Evolutionary conservation across 2,329 filamentous ascomycete species (phyloP).

Genomic region (Chaetomiaceae sp.): DNA sequence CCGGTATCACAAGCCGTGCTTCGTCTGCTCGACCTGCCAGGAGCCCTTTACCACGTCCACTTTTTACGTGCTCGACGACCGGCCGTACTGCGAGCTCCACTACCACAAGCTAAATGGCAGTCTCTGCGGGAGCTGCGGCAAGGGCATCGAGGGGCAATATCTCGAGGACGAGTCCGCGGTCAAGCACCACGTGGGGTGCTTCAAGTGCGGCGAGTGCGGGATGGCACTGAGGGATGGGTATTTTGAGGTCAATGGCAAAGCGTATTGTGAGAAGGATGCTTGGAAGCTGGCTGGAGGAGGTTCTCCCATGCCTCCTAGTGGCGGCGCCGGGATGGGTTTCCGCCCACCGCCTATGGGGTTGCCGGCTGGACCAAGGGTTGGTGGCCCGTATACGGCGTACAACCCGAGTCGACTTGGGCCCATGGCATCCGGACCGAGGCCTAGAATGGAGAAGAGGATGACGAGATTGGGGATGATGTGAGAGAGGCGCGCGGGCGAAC

Average conservation of each 20-base stretch:
- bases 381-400: slow-evolving; percentile 2
- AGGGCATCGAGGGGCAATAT: slow-evolving; percentile 90
- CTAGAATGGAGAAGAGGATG: slow-evolving; percentile 59
- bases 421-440: slow-evolving; percentile 36
- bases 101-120: slow-evolving; percentile 91
- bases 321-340: slow-evolving; percentile 25
- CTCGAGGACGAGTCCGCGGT: slow-evolving; percentile 71
- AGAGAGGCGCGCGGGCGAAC: no score
- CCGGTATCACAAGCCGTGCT: slow-evolving; percentile 91
- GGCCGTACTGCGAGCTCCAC: slow-evolving; percentile 85
- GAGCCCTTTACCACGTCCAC: slow-evolving; percentile 79
- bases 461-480: slow-evolving; percentile 57
- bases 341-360: slow-evolving; percentile 28
- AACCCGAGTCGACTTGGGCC: slow-evolving; percentile 33
- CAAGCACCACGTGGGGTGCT: slow-evolving; percentile 85
- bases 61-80: slow-evolving; percentile 86
- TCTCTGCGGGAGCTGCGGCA: slow-evolving; percentile 72
- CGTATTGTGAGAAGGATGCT: slow-evolving; percentile 86
- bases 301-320: no score
- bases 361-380: slow-evolving; percentile 13
- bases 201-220: slow-evolving; percentile 77
- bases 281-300: slow-evolving; percentile 45
- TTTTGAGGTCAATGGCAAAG: slow-evolving; percentile 76
- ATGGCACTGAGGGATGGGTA: slow-evolving; percentile 76
- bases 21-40: slow-evolving; percentile 81